phyloP scores from a whole-genome alignment of 768 basidiomycete genomes.

The Scleroderma bovista region DNA sequence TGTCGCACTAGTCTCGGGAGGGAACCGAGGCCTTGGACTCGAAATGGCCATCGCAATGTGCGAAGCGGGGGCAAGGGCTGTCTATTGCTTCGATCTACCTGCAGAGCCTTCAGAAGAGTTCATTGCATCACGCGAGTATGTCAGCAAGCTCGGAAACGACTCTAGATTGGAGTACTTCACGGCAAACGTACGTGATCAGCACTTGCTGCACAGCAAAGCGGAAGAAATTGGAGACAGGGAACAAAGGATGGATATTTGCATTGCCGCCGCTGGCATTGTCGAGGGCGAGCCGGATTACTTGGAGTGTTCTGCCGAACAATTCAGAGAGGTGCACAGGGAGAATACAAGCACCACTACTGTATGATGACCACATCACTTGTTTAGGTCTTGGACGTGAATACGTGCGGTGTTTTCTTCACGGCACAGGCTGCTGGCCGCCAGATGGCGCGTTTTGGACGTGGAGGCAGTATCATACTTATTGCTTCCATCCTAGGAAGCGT shows the following conservation, averaged over 20 bases:
- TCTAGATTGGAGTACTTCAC: slow-evolving; percentile 16
- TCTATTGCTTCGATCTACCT: slow-evolving; percentile 30
- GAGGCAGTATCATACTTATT: slow-evolving; percentile 47
- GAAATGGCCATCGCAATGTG: slow-evolving; percentile 25
- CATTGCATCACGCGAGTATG: slow-evolving; percentile 42
- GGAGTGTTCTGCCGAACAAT: slow-evolving; percentile 22
- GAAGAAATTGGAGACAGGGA: slow-evolving; percentile 19
- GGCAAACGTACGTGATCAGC: slow-evolving; percentile 22
- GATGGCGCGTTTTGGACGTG: slow-evolving; percentile 39
- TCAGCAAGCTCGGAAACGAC: slow-evolving; percentile 32
- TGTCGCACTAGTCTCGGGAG: slow-evolving; percentile 25
- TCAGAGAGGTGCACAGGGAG: slow-evolving; percentile 19
- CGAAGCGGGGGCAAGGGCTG: slow-evolving; percentile 33
- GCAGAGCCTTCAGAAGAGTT: slow-evolving; percentile 34
- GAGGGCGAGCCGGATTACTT: slow-evolving; percentile 27
- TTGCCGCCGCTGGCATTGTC: slow-evolving; percentile 23
- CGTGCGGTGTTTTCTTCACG: slow-evolving; percentile 48
- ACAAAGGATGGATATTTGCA: slow-evolving; percentile 23
- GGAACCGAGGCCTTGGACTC: slow-evolving; percentile 27
- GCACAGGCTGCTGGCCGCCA: slow-evolving; percentile 48
- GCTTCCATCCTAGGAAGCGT: slow-evolving; percentile 51
- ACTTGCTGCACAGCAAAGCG: slow-evolving; percentile 8
- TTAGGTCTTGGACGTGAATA: slow-evolving; percentile 55
- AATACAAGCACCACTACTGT: neutral
- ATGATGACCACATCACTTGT: too few species aligned